Percentiles rank a stretch among this genome's conserved stretches.
Evolutionary conservation across 2,329 filamentous ascomycete species (phyloP).

Genomic region (Coniochaeta prunicola): DNA sequence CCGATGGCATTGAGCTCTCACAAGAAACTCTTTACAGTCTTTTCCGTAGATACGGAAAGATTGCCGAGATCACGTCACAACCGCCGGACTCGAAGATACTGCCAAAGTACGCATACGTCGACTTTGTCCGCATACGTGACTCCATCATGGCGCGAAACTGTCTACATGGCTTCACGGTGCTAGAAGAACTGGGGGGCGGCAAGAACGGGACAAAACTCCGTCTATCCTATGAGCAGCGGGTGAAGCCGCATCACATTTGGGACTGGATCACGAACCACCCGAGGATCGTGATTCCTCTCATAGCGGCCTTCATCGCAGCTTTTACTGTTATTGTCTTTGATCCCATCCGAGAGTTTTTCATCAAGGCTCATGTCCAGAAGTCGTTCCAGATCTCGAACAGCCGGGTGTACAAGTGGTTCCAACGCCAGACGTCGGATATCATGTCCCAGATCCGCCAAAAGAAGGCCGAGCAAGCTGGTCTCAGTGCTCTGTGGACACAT

Average conservation of each 20-base stretch:
- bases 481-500: conserved; percentile 82
- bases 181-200: conserved; percentile 64
- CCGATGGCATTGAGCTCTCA: conserved; percentile 66
- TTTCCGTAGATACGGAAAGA: conserved; percentile 85
- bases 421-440: conserved; percentile 56
- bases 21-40: conserved; percentile 83
- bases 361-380: conserved; percentile 78
- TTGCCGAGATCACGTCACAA: conserved; percentile 77
- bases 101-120: conserved; percentile 73
- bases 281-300: conserved; percentile 73
- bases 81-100: conserved; percentile 78
- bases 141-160: conserved; percentile 89
- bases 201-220: conserved; percentile 70
- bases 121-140: conserved; percentile 66
- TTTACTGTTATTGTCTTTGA: conserved; percentile 88
- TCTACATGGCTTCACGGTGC: conserved; percentile 74
- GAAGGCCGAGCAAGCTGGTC: conserved; percentile 56
- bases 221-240: conserved; percentile 74
- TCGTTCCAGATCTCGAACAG: conserved; percentile 69
- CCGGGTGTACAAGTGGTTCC: conserved; percentile 72
- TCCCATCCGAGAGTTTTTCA: conserved; percentile 87
- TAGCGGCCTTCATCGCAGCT: conserved; percentile 75
- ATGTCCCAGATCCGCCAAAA: conserved; percentile 53
- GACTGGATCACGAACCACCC: conserved; percentile 86
- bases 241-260: conserved; percentile 71